Percentiles rank a stretch among this genome's conserved stretches.
These are phyloP conservation scores for Vitis labrusca DNA, from an alignment of 164 flowering plant genomes.

Conservation along the genomic window DNA sequence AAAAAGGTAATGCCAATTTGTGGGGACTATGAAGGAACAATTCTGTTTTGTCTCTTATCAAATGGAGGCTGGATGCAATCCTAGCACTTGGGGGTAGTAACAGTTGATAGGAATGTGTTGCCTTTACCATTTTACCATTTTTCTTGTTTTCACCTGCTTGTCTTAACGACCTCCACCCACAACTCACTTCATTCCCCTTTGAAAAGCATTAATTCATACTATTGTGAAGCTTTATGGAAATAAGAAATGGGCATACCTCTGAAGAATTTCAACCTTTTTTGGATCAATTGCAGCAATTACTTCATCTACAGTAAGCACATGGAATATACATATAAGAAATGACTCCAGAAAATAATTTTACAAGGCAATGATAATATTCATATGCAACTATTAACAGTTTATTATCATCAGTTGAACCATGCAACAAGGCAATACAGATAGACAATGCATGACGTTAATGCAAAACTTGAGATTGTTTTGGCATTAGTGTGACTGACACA, in stretches of 20 bases:
- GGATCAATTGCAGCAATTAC: constrained; percentile 81
- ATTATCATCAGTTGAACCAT: constrained; percentile 1
- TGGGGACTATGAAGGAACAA: too few relatives aligned
- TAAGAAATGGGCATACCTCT: constrained; percentile 49
- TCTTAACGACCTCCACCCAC: too few relatives aligned
- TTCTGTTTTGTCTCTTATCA: too few relatives aligned
- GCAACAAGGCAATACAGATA: not conserved
- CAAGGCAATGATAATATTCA: not conserved
- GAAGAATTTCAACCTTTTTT: constrained; percentile 82
- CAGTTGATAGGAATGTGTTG: too few relatives aligned
- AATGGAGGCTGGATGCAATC: too few relatives aligned
- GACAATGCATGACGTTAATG: not conserved
- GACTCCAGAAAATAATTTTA: not conserved
- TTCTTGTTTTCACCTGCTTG: too few relatives aligned
- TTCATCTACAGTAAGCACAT: constrained; percentile 51
- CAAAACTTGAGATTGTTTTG: not conserved
- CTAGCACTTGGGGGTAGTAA: too few relatives aligned
- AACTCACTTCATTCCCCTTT: too few relatives aligned
- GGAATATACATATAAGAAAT: not conserved
- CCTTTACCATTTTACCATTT: too few relatives aligned
- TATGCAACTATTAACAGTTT: not conserved
- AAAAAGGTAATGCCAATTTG: too few relatives aligned
- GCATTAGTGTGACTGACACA: too few relatives aligned
- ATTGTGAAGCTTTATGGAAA: not conserved
- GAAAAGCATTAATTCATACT: too few relatives aligned